Percentiles rank a stretch among this genome's conserved stretches.
Evolutionary conservation across 2,329 filamentous ascomycete species (phyloP).

Genomic region (Monilinia laxa): DNA sequence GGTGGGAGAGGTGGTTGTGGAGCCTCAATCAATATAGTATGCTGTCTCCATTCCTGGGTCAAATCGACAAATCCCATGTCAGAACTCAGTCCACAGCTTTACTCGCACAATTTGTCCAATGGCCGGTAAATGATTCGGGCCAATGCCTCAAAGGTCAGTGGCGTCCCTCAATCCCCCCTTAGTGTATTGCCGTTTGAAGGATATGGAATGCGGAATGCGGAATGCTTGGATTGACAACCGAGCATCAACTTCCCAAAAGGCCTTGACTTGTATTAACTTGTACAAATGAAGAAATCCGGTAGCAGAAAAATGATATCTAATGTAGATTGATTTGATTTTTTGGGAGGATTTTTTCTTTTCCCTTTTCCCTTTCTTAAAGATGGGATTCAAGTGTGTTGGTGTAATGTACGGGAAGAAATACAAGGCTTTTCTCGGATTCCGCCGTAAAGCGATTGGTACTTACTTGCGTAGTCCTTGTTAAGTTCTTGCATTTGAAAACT

Average conservation of each 20-base stretch:
- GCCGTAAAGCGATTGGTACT: slow-evolving; percentile 18
- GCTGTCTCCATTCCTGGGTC: slow-evolving; percentile 15
- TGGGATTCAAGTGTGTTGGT: not conserved
- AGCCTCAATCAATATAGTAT: slow-evolving; percentile 16
- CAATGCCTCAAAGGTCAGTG: not conserved
- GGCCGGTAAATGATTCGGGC: not conserved
- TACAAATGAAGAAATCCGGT: not conserved
- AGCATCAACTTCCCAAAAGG: not conserved
- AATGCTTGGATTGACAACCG: slow-evolving; percentile 6
- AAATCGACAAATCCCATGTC: slow-evolving; percentile 11
- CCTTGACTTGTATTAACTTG: not conserved
- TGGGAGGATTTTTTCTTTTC: no score
- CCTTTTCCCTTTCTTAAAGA: no score
- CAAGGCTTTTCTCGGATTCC: slow-evolving; percentile 15
- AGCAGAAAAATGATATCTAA: not conserved
- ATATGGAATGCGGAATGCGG: slow-evolving; percentile 18
- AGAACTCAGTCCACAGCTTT: not conserved
- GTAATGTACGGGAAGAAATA: not conserved
- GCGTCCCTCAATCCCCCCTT: not conserved
- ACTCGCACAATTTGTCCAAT: not conserved
- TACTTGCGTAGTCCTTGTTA: slow-evolving; percentile 6
- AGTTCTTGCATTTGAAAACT: slow-evolving; percentile 8
- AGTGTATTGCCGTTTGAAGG: slow-evolving; percentile 13
- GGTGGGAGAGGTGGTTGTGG: slow-evolving; percentile 7
- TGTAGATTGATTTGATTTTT: no score